Conservation (phyloP, 108 stramenopile species). For the Cyclotella distinguenda region DNA sequence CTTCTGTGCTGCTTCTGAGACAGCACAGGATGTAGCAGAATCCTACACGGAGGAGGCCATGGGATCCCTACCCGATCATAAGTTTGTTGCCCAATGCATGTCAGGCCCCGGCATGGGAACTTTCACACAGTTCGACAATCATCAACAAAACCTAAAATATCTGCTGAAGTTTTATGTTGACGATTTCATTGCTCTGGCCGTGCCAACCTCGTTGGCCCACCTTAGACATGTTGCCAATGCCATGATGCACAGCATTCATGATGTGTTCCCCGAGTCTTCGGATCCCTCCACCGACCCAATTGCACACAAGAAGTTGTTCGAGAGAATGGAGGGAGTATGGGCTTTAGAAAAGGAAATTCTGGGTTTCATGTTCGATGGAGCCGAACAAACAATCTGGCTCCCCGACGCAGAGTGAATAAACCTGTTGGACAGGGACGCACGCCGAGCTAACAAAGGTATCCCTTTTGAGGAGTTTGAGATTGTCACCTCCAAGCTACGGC, state of each 20-base stretch:
- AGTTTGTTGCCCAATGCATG: not conserved
- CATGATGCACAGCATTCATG: not conserved
- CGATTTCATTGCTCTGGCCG: not conserved
- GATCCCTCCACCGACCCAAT: not conserved
- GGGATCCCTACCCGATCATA: not conserved
- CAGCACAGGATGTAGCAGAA: not conserved
- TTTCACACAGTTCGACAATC: not conserved
- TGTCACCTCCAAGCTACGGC: not conserved
- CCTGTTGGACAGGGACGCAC: not conserved
- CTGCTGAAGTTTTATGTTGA: not conserved
- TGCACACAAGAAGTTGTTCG: not conserved
- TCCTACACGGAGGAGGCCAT: not conserved
- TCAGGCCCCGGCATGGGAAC: not conserved
- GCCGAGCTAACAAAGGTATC: not conserved
- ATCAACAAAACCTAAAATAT: not conserved
- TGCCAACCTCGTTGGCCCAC: not conserved
- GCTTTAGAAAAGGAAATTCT: not conserved
- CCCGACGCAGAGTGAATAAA: not conserved
- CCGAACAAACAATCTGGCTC: not conserved
- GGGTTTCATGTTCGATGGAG: not conserved
- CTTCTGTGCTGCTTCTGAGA: not conserved
- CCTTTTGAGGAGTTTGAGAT: not conserved
- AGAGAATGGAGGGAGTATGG: no score
- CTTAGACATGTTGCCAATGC: not conserved
- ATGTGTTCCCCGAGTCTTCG: not conserved